Base-by-base conservation (phyloP, 306 rosid species). In the Morella rubra region DNA sequence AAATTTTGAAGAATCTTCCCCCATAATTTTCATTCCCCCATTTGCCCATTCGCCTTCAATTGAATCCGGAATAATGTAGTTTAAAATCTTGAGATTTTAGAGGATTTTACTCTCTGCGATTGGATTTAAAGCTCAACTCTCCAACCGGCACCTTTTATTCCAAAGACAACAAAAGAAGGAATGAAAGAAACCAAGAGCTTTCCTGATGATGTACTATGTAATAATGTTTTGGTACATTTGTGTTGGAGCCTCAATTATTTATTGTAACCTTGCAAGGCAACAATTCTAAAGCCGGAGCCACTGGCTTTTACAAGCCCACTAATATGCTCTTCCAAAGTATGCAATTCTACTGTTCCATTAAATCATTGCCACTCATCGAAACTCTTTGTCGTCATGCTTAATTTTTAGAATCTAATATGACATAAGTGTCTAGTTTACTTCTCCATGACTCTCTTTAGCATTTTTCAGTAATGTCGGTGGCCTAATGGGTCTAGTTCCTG, bases 381-480 rank as follows among this genome's bases (percentile, higher is more conserved):
- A 65, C 7, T 16, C 20, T 15, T 76, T 41, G 9, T 47, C 71
- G 56, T 70, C 37, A 18, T 75, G 47, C 53, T 32, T 42, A 4
- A 50, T 41, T 71, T 32, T 18, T 40, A 18, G 41, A 66, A 80
- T 84, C 73, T 71, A 24, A 19, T 22, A 15, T 78, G 64, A 81
- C 75, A 70, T 79, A 80, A 76, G 75, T 79, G 22, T 58, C 27
- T 77, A 54, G 73, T 83, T 79, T 81, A 84, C 83, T 80, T 81
- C 68, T 50, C 52, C 16, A 51, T 65, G 73, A 87, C 75, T 80
- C 72, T 81, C 52, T 58, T 20, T 4, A 75, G 41, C 62, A 64
- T 64, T 77, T 68, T 54, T 24, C 77, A 81, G 61, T 12, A 64
- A 81, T 82, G 93, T 89, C 96, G 94, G 98, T 87, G 90, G 77